Conservation (phyloP, 148 eudicot species). For the Drosera capensis region DNA sequence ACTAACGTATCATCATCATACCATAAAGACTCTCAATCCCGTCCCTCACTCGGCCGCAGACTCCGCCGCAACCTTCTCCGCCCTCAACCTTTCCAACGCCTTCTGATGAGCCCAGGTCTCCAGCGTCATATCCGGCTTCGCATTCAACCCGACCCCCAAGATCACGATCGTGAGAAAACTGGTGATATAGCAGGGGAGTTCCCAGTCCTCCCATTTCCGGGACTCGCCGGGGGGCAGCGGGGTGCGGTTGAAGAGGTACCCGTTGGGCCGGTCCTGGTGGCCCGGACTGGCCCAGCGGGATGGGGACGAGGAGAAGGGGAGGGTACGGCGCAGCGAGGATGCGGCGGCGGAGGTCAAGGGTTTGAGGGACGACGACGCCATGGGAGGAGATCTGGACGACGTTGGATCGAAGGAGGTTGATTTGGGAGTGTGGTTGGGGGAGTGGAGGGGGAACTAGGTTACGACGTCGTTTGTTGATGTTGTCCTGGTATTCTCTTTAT, state of each 20-base stretch:
- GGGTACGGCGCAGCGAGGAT: conserved; percentile 35
- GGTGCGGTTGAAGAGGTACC: conserved; percentile 61
- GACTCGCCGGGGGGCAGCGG: conserved; percentile 76
- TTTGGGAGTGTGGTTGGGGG: no score
- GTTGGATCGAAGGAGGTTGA: no score
- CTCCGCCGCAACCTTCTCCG: conserved; percentile 18
- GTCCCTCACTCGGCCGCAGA: no score
- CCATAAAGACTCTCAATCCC: no score
- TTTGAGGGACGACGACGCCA: conserved; percentile 36
- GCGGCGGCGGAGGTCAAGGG: conserved; percentile 43
- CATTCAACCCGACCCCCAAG: conserved; percentile 83
- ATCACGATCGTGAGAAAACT: conserved; percentile 87
- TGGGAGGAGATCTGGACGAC: no score
- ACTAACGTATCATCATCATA: no score
- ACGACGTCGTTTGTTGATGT: no score
- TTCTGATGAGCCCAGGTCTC: conserved; percentile 98
- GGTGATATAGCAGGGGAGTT: conserved; percentile 88
- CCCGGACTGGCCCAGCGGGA: conserved; percentile 74
- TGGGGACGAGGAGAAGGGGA: conserved; percentile 35
- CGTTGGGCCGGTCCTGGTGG: conserved; percentile 91
- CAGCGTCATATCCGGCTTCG: conserved; percentile 88
- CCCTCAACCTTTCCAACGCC: conserved; percentile 73
- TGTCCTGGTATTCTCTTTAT: no score
- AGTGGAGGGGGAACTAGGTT: no score
- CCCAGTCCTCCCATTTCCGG: conserved; percentile 96